A percentile compares a stretch with the other conserved stretches of the same genome.
Evolutionary conservation across 129 eudicot genomes (phyloP).

Genomic region (Centaurea solstitialis): DNA sequence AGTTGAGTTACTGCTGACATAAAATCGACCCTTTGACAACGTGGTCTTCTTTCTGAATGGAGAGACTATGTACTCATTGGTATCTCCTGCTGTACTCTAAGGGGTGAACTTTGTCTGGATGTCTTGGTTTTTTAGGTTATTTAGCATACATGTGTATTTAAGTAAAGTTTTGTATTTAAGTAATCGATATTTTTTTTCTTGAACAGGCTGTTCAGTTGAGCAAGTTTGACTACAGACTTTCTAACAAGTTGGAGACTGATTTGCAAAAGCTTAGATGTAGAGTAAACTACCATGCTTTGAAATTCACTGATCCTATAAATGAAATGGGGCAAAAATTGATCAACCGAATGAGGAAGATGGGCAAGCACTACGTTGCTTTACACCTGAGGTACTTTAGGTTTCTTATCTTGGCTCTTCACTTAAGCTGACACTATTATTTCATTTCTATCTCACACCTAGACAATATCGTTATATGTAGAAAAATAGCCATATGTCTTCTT

Average conservation of each 20-base stretch:
- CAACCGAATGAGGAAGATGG: conserved; percentile 64
- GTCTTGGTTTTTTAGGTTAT: background rate
- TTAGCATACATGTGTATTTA: background rate
- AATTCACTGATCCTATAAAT: conserved; percentile 70
- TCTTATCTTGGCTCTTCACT: conserved; percentile 6
- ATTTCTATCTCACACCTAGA: background rate
- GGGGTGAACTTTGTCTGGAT: background rate
- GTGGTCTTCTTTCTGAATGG: background rate
- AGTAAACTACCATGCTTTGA: conserved; percentile 82
- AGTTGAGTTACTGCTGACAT: background rate
- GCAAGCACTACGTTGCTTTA: conserved; percentile 77
- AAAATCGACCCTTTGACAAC: background rate
- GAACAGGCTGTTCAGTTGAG: conserved; percentile 80
- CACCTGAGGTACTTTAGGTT: conserved; percentile 66
- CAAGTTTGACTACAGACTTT: conserved; percentile 87
- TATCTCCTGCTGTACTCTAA: background rate
- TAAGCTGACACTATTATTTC: background rate
- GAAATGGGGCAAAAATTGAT: conserved; percentile 77
- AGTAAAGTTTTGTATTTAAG: too few species aligned
- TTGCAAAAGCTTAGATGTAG: conserved; percentile 91
- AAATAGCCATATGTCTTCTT: background rate
- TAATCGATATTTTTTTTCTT: conserved; percentile 6
- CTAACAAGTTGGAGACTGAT: conserved; percentile 73
- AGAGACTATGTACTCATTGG: background rate
- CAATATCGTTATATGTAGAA: background rate